These are phyloP conservation scores for Flagelloscypha sp. DNA, from an alignment of 768 basidiomycete genomes.

Conservation along the genomic window DNA sequence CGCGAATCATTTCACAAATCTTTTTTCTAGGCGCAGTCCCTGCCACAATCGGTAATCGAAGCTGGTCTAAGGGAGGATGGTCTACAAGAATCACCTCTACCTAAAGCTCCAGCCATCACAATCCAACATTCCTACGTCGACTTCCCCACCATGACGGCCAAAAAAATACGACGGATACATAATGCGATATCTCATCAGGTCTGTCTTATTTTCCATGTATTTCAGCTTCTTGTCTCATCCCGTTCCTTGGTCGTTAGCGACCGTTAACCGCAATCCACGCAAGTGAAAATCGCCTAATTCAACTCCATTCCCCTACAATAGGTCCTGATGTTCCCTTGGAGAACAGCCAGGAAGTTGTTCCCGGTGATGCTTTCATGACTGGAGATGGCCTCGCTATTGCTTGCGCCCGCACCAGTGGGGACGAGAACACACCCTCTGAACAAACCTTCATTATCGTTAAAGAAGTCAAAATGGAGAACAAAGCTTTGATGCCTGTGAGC, in stretches of 20 bases:
- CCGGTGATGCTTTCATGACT: no score
- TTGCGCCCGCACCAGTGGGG: slow-evolving; percentile 7
- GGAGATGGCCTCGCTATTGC: no score
- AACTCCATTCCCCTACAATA: slow-evolving; percentile 29
- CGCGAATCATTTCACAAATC: slow-evolving; percentile 2
- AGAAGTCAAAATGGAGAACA: slow-evolving; percentile 55
- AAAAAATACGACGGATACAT: slow-evolving; percentile 43
- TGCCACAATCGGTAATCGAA: slow-evolving; percentile 32
- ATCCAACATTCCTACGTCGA: slow-evolving; percentile 43
- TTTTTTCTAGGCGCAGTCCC: slow-evolving; percentile 35
- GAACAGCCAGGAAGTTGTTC: background rate
- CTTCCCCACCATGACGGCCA: slow-evolving; percentile 50
- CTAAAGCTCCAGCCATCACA: slow-evolving; percentile 55
- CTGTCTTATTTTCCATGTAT: slow-evolving; percentile 1
- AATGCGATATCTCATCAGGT: slow-evolving; percentile 70
- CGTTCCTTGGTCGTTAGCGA: slow-evolving; percentile 14
- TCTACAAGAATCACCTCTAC: slow-evolving; percentile 19
- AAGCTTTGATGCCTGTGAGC: slow-evolving; percentile 41
- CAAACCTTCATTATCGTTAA: slow-evolving; percentile 33
- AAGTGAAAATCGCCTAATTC: slow-evolving; percentile 29
- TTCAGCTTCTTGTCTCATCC: background rate
- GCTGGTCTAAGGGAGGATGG: background rate
- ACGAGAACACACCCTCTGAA: slow-evolving; percentile 7
- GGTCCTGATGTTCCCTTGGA: background rate
- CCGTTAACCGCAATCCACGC: slow-evolving; percentile 26